A percentile compares a stretch with the other conserved stretches of the same genome.
These are phyloP conservation scores for Coccomyxa sp. DNA, from an alignment of 139 green algal species.

Conservation along the genomic window DNA sequence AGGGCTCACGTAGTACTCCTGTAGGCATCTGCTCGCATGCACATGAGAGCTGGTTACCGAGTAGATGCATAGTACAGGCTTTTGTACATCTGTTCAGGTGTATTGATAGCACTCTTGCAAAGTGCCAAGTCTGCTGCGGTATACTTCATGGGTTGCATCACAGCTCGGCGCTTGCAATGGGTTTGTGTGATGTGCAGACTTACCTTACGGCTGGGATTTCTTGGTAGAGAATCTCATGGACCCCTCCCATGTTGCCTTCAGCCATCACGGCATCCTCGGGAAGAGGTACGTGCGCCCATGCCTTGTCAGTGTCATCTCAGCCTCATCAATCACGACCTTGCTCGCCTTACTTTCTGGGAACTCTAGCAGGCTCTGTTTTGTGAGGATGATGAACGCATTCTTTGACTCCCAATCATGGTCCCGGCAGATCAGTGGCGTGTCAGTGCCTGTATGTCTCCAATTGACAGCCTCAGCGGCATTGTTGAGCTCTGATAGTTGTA, in stretches of 20 bases:
- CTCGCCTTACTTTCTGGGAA: background rate
- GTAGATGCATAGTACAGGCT: no score
- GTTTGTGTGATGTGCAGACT: no score
- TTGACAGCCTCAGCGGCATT: background rate
- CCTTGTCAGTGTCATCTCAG: background rate
- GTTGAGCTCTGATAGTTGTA: background rate
- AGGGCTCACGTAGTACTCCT: no score
- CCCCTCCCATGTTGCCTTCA: conserved; percentile 56
- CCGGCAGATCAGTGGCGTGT: background rate
- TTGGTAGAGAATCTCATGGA: conserved; percentile 69
- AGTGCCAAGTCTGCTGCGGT: no score
- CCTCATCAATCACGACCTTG: background rate
- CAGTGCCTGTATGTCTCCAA: background rate
- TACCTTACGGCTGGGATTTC: conserved; percentile 31
- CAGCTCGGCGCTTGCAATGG: no score
- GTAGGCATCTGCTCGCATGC: no score
- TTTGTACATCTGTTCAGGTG: no score
- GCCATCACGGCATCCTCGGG: conserved; percentile 48
- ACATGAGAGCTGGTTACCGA: no score
- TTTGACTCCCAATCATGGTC: background rate
- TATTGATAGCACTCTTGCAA: no score
- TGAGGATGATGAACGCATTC: background rate
- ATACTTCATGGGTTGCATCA: no score
- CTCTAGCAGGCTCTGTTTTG: background rate
- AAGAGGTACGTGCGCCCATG: background rate